A percentile compares a stretch with the other conserved stretches of the same genome.
These are phyloP conservation scores for Plectosphaerella cucumerina DNA, from an alignment of 2,329 filamentous ascomycete genomes.

Conservation along the genomic window DNA sequence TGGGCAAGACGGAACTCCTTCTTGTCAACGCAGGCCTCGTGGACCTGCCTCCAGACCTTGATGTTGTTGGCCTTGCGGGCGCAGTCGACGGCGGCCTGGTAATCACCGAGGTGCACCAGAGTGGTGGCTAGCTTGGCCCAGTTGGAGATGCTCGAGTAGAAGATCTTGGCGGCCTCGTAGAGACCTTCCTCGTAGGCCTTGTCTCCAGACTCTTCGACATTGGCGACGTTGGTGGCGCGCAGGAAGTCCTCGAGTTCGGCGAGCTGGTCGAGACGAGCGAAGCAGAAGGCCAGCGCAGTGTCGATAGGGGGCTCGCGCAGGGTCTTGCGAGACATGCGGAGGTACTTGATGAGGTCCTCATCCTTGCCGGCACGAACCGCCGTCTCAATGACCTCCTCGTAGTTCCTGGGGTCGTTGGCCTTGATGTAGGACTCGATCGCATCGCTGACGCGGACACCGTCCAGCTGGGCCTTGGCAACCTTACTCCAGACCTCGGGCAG, in stretches of 20 bases:
- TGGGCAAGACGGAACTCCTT: constrained; percentile 98
- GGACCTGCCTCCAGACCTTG: constrained; percentile 99
- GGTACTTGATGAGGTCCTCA: constrained; percentile 92
- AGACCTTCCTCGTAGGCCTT: constrained; percentile 94
- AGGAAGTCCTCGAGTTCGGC: constrained; percentile 95
- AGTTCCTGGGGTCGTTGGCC: constrained; percentile 88
- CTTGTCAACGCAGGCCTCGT: constrained; percentile 92
- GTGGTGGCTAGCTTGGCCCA: constrained; percentile 99
- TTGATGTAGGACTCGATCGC: constrained; percentile 97
- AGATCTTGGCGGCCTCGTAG: constrained; percentile 97
- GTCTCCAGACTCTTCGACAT: constrained; percentile 95
- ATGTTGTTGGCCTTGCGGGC: constrained; percentile 98
- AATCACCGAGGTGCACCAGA: constrained; percentile 92
- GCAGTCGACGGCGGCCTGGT: constrained; percentile 95
- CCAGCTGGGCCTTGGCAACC: constrained; percentile 95
- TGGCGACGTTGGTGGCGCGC: constrained; percentile 86
- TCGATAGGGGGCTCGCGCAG: constrained; percentile 90
- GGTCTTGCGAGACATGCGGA: constrained; percentile 97
- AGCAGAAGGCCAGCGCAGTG: constrained; percentile 90
- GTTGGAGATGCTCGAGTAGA: constrained; percentile 94
- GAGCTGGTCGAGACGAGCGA: constrained; percentile 86
- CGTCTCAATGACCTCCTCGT: constrained; percentile 92
- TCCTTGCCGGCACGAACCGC: constrained; percentile 95
- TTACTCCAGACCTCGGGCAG: constrained; percentile 96
- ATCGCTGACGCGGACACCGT: constrained; percentile 88